Evolutionary conservation across 768 basidiomycete genomes (phyloP), one percentile per base, ranked within the genome.

Genomic region (Boletus reticuloceps): DNA sequence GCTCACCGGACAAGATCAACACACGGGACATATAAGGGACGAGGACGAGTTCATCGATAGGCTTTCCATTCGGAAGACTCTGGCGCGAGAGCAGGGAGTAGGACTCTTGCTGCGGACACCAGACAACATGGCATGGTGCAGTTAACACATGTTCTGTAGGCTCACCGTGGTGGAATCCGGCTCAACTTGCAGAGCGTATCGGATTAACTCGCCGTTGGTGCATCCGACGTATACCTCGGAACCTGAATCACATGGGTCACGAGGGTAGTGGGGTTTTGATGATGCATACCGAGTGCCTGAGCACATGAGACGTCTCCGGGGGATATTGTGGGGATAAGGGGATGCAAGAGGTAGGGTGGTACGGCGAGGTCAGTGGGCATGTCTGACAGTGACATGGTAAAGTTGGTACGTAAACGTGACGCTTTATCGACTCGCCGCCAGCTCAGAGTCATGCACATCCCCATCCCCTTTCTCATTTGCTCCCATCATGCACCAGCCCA

Each of bases 171-270:
- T 75, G 22, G 79, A 70, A 57, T 79, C 76, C 1, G 58, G 48
- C 60, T 82, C 83, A 4, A 77, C 79, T 61, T 87, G 86, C 20
- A 91, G 75, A 2, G 86, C 79, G 66, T 88, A 95, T 41, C 93
- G 86, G 36, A 94, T 73, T 9, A 97, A 77, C 60, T 91, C 84
- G 20, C 94, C 93, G 55, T 94, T 91, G 20, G 85, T 83, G 57
- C 88, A 89, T 13, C 93, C 94, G 13, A 92, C 81, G 60, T 94
- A 95, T 25, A 96, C 81, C 64, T 97, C 94, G 40, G 85, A 85
- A 32, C 86, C 91, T 91, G 50, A 17, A 38, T 22, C n/a, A 19
- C 19, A 48, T 49, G 52, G 53, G 55, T 58, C 6, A 59, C 43
- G 36, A 27, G 5, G 52, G 45, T 20, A 6, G 47, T 5, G 29